Evolutionary conservation across 176 grass and related monocot genomes (phyloP).

Genomic region (Alopecurus myosuroides): DNA sequence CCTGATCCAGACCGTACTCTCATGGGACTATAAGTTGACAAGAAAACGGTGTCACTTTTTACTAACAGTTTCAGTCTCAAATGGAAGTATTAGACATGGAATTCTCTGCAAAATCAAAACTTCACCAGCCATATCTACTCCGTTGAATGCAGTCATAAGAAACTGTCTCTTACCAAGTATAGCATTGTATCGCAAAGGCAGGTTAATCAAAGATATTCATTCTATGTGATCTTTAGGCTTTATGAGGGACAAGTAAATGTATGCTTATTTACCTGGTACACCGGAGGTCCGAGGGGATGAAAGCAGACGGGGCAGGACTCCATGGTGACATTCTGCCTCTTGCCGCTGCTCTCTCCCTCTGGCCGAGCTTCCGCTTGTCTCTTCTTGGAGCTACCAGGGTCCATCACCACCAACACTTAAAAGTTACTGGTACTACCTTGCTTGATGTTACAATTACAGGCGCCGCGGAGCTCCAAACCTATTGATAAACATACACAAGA

Average conservation of each 20-base stretch:
- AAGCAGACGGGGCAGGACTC: background rate
- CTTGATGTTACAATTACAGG: background rate
- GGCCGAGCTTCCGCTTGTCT: background rate
- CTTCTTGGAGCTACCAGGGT: background rate
- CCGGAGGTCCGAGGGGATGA: background rate
- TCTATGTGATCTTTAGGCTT: background rate
- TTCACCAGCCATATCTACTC: background rate
- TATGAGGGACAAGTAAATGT: background rate
- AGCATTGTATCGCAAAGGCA: background rate
- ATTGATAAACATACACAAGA: too few species aligned
- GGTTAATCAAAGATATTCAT: background rate
- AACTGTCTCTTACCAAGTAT: background rate
- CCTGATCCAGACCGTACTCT: too few species aligned
- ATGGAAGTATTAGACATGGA: background rate
- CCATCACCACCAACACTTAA: background rate
- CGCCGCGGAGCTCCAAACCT: background rate
- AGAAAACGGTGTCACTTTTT: background rate
- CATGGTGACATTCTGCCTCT: background rate
- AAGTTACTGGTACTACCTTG: background rate
- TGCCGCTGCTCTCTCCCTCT: background rate
- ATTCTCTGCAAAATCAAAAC: too few species aligned
- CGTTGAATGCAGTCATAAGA: background rate
- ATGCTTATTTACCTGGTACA: background rate
- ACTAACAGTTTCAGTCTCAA: background rate
- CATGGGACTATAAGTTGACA: background rate